Conservation (phyloP, 768 basidiomycete genomes). For the Paxillus involutus region DNA sequence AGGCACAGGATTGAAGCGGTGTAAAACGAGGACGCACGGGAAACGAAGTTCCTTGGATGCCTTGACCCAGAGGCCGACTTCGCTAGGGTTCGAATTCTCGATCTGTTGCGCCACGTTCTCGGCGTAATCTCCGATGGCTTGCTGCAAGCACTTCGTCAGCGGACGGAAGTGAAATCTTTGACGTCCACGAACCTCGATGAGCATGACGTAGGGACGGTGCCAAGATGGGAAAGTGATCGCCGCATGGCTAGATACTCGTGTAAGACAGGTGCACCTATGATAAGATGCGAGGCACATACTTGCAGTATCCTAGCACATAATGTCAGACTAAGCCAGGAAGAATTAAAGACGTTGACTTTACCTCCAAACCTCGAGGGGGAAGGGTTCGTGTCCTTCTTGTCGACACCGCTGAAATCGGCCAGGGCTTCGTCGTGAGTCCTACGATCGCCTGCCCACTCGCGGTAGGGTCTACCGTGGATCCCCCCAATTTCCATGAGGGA, state of each 20-base stretch:
- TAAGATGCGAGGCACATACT: slow-evolving; percentile 13
- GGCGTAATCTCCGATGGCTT: slow-evolving; percentile 19
- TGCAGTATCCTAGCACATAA: slow-evolving; percentile 22
- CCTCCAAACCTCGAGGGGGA: slow-evolving; percentile 27
- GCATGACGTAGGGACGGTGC: slow-evolving; percentile 29
- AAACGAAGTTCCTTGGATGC: slow-evolving; percentile 26
- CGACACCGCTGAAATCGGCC: slow-evolving; percentile 16
- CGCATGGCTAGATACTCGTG: slow-evolving; percentile 12
- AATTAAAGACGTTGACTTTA: neutral
- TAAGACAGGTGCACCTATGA: neutral
- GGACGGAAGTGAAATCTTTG: neutral
- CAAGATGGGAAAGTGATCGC: slow-evolving; percentile 23
- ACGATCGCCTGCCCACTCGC: slow-evolving; percentile 24
- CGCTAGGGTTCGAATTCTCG: slow-evolving; percentile 17
- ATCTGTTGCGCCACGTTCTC: slow-evolving; percentile 23
- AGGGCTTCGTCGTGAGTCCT: slow-evolving; percentile 12
- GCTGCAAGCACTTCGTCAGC: neutral
- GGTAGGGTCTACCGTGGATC: slow-evolving; percentile 26
- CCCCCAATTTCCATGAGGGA: slow-evolving; percentile 23
- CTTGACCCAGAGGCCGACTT: slow-evolving; percentile 16
- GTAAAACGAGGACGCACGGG: slow-evolving; percentile 17
- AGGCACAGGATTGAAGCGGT: neutral
- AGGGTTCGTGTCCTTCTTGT: slow-evolving; percentile 27
- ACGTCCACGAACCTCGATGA: slow-evolving; percentile 18
- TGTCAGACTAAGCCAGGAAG: neutral